Base-by-base conservation (phyloP, 225 moss, liverwort and hornwort genomes). In the Marchantia paleacea region DNA sequence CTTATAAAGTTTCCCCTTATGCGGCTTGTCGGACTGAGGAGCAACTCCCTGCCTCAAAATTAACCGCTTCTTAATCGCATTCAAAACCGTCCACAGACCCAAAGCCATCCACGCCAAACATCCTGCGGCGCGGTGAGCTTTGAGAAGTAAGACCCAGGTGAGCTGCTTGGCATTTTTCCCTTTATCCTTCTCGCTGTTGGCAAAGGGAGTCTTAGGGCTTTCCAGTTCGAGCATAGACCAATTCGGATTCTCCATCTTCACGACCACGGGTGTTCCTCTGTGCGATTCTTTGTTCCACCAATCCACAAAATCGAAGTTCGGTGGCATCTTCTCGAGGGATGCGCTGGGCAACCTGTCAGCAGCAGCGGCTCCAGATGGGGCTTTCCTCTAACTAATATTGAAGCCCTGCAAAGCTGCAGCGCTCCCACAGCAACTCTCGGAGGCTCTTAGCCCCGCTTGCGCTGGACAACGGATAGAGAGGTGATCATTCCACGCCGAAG, bases 211-310 rank as follows among this genome's bases (percentile, higher is more conserved):
- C 82, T 91, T 61, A 52, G 94, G 91, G 26, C 91, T 92, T 55
- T 94, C 90, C 0, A 94, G 90, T 83, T 97, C 93, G 66, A 91
- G 71, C 94, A 90, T 97, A 49, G 90, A 91, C 94, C 97, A 97
- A 83, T 94, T 97, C 30, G 97, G 97, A 87, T 97, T 93, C 80
- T 97, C 97, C 97, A 97, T 97, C 87, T 97, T 97, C 77, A 90
- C 90, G 20, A 91, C 91, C 30, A 92, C 93, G 11, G 91, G 89
- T 22, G 90, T 91, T 0, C 93, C 97, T 79, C 84, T 89, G 79
- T 93, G 94, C 74, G 92, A 91, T 62, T 97, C 97, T 89, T 91
- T 97, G 51, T 93, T 86, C 93, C 93, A 94, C 92, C 93, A 93
- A 85, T 97, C 93, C 82, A 88, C 93, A 82, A 97, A 93, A 66